Base-by-base conservation (phyloP, 2,329 filamentous ascomycete species). In the Sporothrix variecibatus region DNA sequence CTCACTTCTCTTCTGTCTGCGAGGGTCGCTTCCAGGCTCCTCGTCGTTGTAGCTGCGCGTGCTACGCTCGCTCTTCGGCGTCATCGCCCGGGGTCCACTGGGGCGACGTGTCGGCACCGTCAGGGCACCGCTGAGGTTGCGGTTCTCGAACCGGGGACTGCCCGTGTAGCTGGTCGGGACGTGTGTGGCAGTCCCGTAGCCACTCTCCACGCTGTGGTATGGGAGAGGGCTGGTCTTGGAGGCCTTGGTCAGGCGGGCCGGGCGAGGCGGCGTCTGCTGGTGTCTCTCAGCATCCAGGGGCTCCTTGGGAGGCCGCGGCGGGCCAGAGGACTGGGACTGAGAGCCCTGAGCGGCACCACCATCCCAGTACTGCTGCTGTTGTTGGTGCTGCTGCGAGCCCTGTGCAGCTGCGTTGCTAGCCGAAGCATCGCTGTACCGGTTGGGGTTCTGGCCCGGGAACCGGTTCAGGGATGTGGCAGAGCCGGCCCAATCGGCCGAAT, bases 291-390 rank as follows among this genome's bases (percentile, higher is more conserved):
- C 51, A 5, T 87, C 87, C 0, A 91, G 80, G 0, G 88, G 87
- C 81, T 91, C 89, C 82, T 92, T 92, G 5, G 89, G 89, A 49
- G 90, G 90, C 3, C 88, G 85, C 0, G 88, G 87, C 1, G 89
- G 89, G 1, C 82, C 77, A 1, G 72, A 26, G 2, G 72, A 26
- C 3, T 68, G 74, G 2, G 68, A 46, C 38, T 76, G 75, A 3
- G 76, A 51, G 77, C 58, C 81, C 78, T 40, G 78, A 79, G 7
- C 81, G 80, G n/a, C 81, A 80, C 2, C 80, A 0, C 84, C 81
- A 12, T 82, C 79, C 80, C 83, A 87, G 77, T 87, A 85, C 58
- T 68, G 62, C 23, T 51, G 51, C 34, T 64, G 70, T 53, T 62
- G 38, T 15, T 71, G 49, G n/a, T 49, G 23, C 26, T 58, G 26